Percentiles rank a stretch among this genome's conserved stretches.
Conservation (phyloP, 768 basidiomycete genomes). For the Aureoboletus auriporus region DNA sequence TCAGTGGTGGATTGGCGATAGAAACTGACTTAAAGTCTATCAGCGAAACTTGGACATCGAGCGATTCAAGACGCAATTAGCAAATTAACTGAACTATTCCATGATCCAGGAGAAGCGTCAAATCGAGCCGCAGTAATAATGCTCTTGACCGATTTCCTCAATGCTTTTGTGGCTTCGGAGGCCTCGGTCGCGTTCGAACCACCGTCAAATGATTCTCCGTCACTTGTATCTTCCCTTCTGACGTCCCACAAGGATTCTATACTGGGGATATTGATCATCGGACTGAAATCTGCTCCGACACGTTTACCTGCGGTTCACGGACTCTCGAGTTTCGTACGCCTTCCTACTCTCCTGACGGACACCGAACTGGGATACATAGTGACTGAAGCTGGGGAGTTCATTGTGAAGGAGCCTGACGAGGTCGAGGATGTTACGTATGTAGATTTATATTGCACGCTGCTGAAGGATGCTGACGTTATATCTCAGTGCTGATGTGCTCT, state of each 20-base stretch:
- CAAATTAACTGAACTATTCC: slow-evolving; percentile 74
- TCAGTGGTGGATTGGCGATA: not conserved
- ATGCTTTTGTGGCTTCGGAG: slow-evolving; percentile 30
- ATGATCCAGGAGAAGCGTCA: slow-evolving; percentile 62
- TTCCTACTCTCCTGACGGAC: slow-evolving; percentile 56
- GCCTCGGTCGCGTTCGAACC: not conserved
- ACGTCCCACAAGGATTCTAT: slow-evolving; percentile 72
- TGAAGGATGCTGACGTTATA: not conserved
- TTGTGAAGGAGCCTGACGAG: slow-evolving; percentile 46
- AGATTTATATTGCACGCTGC: not conserved
- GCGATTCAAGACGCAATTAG: slow-evolving; percentile 67
- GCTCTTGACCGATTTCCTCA: slow-evolving; percentile 63
- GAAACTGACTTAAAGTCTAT: slow-evolving; percentile 6
- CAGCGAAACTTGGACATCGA: slow-evolving; percentile 67
- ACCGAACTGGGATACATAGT: slow-evolving; percentile 80
- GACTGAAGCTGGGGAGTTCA: slow-evolving; percentile 66
- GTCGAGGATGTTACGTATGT: slow-evolving; percentile 51
- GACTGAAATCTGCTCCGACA: slow-evolving; percentile 48
- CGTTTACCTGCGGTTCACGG: slow-evolving; percentile 60
- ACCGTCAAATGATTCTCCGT: slow-evolving; percentile 27
- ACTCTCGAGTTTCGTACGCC: slow-evolving; percentile 62
- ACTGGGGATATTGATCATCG: slow-evolving; percentile 58
- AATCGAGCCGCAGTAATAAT: slow-evolving; percentile 64
- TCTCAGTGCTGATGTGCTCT: slow-evolving; percentile 53
- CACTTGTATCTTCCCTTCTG: slow-evolving; percentile 36